Evolutionary conservation across 331 rosid genomes (phyloP), one percentile per base, ranked within the genome.

Genomic region (Rosa hybrid): DNA sequence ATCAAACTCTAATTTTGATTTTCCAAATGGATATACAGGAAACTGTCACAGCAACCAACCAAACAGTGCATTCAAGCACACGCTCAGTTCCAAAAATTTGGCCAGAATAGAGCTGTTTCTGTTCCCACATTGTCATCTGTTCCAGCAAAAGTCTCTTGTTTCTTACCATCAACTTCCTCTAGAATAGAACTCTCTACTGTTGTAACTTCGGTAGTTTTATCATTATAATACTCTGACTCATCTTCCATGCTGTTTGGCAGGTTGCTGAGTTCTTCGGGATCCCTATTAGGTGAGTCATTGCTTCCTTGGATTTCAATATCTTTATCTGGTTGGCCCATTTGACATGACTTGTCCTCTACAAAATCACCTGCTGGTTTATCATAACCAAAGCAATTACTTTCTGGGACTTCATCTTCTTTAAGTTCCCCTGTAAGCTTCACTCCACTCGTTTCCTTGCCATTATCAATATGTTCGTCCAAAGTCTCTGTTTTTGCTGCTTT

Each of bases 171-270:
- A 23, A 27, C 69, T 64, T 81, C 78, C 41, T 77, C 83, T 5
- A 27, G 13, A 49, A 63, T 56, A 64, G 57, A 65, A 30, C 30
- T 67, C 64, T 80, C 86, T 72, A 49, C 78, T 72, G 25, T 39
- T 8, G 30, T 41, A 67, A 78, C 75, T 38, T 84, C 86, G 73
- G 81, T 68, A 76, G 68, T 86, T 65, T 62, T 72, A 59, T 50
- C 77, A 67, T 81, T 80, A 75, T 4, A 76, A 41, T 71, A 80
- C 69, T 82, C 88, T 12, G 51, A 84, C 30, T 42, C 80, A 81
- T 80, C 86, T 81, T 65, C 45, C 41, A 60, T 70, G 76, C 81
- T 38, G 78, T 83, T 87, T 77, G 13, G 83, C 72, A 70, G 84
- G 71, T 45, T 79, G 23, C 74, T 70, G 75, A 53, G 77, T 84